A percentile compares a stretch with the other conserved stretches of the same genome.
phyloP scores from a whole-genome alignment of 306 rosid species.

The Rubus parviflorus region DNA sequence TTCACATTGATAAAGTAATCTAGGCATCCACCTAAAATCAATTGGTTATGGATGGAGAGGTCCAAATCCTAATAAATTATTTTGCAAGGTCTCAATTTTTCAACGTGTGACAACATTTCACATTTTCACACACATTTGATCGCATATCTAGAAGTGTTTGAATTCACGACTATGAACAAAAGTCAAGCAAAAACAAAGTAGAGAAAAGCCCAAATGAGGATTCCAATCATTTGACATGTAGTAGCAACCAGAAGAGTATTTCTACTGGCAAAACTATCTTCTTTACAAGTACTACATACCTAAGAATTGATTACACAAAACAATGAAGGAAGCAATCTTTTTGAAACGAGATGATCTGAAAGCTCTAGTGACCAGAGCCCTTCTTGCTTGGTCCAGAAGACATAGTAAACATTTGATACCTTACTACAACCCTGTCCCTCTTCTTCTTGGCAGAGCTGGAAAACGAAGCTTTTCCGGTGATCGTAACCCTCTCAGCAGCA shows the following conservation, averaged over 20 bases:
- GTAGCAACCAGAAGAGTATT: background rate
- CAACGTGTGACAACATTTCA: background rate
- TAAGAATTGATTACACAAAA: slow-evolving; percentile 2
- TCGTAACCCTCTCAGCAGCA: slow-evolving; percentile 11
- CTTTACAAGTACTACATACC: slow-evolving; percentile 6
- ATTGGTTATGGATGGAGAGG: background rate
- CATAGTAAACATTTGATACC: slow-evolving; percentile 43
- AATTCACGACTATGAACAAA: background rate
- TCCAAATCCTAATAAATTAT: background rate
- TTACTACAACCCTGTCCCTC: slow-evolving; percentile 30
- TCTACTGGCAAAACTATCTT: background rate
- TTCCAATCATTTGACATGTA: background rate
- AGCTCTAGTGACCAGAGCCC: slow-evolving; percentile 73
- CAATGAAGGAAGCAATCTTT: background rate
- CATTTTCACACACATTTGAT: background rate
- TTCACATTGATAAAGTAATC: background rate
- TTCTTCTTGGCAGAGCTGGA: background rate
- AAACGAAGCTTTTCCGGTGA: background rate
- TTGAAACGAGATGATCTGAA: background rate
- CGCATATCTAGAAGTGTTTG: background rate
- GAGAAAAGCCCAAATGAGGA: background rate
- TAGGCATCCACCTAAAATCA: background rate
- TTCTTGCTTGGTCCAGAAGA: slow-evolving; percentile 82
- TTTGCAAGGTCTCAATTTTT: background rate
- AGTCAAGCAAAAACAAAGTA: background rate